A percentile compares a stretch with the other conserved stretches of the same genome.
Conservation (phyloP, 1,284 basidiomycete species). For the Heterobasidion annosum region DNA sequence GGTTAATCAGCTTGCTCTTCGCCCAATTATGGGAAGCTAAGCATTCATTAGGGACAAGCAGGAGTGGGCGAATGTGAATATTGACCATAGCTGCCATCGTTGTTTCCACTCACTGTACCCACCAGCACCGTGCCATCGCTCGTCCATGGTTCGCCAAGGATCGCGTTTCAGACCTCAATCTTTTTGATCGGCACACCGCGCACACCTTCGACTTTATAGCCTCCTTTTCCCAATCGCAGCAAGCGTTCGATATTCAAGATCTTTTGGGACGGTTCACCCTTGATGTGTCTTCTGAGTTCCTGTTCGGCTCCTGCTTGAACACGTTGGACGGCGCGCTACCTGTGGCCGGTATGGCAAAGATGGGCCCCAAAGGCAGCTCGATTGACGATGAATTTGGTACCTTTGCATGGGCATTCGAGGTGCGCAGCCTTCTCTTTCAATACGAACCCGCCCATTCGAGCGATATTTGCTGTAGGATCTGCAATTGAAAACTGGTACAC, state of each 20-base stretch:
- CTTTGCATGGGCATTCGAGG: slow-evolving; percentile 55
- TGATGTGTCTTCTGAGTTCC: slow-evolving; percentile 62
- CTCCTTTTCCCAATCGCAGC: slow-evolving; percentile 20
- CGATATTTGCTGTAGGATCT: slow-evolving; percentile 19
- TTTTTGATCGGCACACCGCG: slow-evolving; percentile 43
- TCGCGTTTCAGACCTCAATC: slow-evolving; percentile 51
- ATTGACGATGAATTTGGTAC: slow-evolving; percentile 47
- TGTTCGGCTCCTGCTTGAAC: slow-evolving; percentile 54
- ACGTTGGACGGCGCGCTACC: slow-evolving; percentile 47
- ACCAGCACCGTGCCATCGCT: slow-evolving; percentile 47
- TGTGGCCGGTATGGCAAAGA: slow-evolving; percentile 29
- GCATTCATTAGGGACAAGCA: slow-evolving; percentile 28
- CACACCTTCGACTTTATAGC: slow-evolving; percentile 40
- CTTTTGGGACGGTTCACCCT: slow-evolving; percentile 62
- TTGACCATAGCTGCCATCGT: not conserved
- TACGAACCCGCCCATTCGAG: not conserved
- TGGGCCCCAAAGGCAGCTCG: slow-evolving; percentile 48
- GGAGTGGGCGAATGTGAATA: slow-evolving; percentile 26
- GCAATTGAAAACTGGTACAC: slow-evolving; percentile 43
- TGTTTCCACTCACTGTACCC: not conserved
- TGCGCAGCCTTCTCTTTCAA: not conserved
- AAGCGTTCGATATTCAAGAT: slow-evolving; percentile 50
- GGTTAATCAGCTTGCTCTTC: slow-evolving; percentile 22
- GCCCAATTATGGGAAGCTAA: not conserved
- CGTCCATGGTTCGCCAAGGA: slow-evolving; percentile 62